Conservation (phyloP, 164 flowering plant species). For the Houttuynia cordata region DNA sequence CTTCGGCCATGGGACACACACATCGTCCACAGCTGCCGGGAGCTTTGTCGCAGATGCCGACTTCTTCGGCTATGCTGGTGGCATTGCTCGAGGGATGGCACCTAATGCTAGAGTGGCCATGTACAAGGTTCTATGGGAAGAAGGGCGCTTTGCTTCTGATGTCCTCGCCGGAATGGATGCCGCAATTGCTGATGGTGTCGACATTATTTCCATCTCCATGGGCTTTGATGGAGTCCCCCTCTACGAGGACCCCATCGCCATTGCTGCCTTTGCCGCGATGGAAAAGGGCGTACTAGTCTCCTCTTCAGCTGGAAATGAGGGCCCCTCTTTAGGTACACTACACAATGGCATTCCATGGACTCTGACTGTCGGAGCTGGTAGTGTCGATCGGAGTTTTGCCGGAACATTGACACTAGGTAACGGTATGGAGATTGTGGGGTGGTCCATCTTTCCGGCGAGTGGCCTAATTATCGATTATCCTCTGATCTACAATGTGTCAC, state of each 20-base stretch:
- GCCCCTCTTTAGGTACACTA: constrained; percentile 10
- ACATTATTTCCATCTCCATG: constrained; percentile 49
- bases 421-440: constrained; percentile 20
- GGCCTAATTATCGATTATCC: constrained; percentile 12
- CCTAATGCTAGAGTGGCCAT: constrained; percentile 41
- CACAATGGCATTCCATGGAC: constrained; percentile 43
- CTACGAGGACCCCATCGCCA: constrained; percentile 37
- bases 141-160: constrained; percentile 24
- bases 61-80: constrained; percentile 40
- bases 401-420: constrained; percentile 33
- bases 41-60: constrained; percentile 29
- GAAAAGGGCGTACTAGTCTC: constrained; percentile 37
- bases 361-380: constrained; percentile 32
- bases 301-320: constrained; percentile 33
- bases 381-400: constrained; percentile 24
- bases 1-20: constrained; percentile 54
- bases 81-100: constrained; percentile 49
- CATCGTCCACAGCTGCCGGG: constrained; percentile 53
- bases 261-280: constrained; percentile 47
- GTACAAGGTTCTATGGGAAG: constrained; percentile 41
- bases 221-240: constrained; percentile 21
- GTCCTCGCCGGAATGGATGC: constrained; percentile 49
- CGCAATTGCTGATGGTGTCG: constrained; percentile 59
- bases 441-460: constrained; percentile 18
- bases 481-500: constrained; percentile 16